Evolutionary conservation across 1,139 yeast species (phyloP), one percentile per base, ranked within the genome.

Genomic region (Candida mesenterica): DNA sequence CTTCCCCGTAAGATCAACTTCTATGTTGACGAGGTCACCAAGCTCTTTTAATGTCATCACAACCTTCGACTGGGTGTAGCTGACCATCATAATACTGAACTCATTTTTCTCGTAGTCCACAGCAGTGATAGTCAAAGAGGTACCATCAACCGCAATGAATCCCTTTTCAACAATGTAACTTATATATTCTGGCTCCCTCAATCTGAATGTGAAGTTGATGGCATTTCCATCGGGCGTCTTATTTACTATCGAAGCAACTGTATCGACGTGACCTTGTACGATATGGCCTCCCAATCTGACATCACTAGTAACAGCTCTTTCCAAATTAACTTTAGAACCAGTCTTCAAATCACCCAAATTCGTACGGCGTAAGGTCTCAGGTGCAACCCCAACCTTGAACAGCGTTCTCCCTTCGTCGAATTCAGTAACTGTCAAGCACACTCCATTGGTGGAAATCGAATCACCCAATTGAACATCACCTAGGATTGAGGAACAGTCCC

Each of bases 221-320:
- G 97, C 84, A 59, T 89, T 86, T 3, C 85, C 94, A 52, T 90
- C 97, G 0, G 75, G 62, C 5, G 46, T 61, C 23, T 64, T 69
- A 2, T 61, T 57, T 1, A 74, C 72, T 26, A 94, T 84, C 22
- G 62, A 61, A 4, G 96, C 97, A 20, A 82, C 72, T 0, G 97
- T 87, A 55, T 92, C 98, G 23, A 94, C 90, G 63, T 92, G 99
- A 10, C 98, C 99, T 52, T 92, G 98, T 2, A 92, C 98, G 43
- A 90, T 79, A 61, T 92, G 99, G 1, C 99, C 98, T 18, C 99
- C 98, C 53, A 90, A 78, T 44, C 98, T 71, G 9, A 82, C 89
- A 36, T 86, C 89, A 72, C 86, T 48, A 53, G 75, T 41, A 22
- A 92, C 89, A 0, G 98, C 98, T 43, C 98, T 72, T 61, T 92